phyloP scores from a whole-genome alignment of 257 asterid genomes.

The Nicotiana noctiflora region DNA sequence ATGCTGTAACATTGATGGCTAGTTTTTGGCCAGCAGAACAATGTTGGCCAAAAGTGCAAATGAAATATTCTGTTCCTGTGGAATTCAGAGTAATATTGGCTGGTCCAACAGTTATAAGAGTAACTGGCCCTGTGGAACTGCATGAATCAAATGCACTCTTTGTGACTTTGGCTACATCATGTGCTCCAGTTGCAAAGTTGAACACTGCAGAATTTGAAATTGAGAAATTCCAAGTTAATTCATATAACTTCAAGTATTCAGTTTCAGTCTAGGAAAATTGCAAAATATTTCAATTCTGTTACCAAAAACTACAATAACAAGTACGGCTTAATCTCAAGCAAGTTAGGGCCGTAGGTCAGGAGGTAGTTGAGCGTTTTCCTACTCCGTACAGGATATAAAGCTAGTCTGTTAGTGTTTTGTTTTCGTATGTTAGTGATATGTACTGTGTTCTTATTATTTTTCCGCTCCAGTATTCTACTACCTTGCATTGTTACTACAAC shows the following conservation, averaged over 20 bases:
- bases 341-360: background rate
- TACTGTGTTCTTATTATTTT: too few species aligned
- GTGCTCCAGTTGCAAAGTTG: conserved; percentile 48
- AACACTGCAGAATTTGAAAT: conserved; percentile 38
- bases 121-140: conserved; percentile 28
- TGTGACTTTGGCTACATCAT: conserved; percentile 51
- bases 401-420: too few species aligned
- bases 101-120: conserved; percentile 35
- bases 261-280: background rate
- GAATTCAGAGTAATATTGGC: conserved; percentile 42
- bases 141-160: conserved; percentile 41
- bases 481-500: too few species aligned
- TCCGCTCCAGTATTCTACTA: too few species aligned
- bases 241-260: background rate
- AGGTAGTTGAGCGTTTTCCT: too few species aligned
- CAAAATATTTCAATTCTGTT: background rate
- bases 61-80: conserved; percentile 38
- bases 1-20: conserved; percentile 42
- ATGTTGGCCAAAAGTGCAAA: conserved; percentile 51
- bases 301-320: too few species aligned
- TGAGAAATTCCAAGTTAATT: background rate
- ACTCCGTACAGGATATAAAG: too few species aligned
- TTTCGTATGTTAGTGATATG: too few species aligned
- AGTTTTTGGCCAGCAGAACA: conserved; percentile 57
- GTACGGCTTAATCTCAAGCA: background rate